phyloP scores from a whole-genome alignment of 169 alveolate genomes.

The Plasmodium berghei region DNA sequence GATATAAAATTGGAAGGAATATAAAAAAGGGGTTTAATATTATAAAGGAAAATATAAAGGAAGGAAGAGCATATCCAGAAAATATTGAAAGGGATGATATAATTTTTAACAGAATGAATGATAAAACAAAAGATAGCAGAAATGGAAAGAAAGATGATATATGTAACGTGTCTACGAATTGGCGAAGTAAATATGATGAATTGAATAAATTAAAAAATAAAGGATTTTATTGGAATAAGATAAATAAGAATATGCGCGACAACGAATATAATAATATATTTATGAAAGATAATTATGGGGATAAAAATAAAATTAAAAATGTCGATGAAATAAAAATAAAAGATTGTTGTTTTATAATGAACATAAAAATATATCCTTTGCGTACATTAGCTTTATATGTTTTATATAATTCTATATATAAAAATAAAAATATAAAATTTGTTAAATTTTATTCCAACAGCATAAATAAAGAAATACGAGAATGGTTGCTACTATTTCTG shows the following conservation, averaged over 20 bases:
- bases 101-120: conserved; percentile 21
- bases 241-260: not conserved
- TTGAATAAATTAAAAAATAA: not conserved
- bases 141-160: not conserved
- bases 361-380: conserved; percentile 57
- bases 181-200: conserved; percentile 14
- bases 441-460: conserved; percentile 48
- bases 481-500: conserved; percentile 67
- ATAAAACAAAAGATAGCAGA: not conserved
- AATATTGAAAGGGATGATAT: conserved; percentile 11
- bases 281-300: conserved; percentile 3
- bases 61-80: not conserved
- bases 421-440: conserved; percentile 39
- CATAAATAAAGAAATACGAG: conserved; percentile 51
- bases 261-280: not conserved
- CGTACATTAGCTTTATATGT: conserved; percentile 46
- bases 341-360: conserved; percentile 48
- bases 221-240: not conserved
- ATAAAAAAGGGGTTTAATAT: conserved; percentile 42
- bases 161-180: not conserved
- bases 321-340: conserved; percentile 54
- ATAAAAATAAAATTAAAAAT: conserved; percentile 18
- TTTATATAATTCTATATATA: conserved; percentile 46
- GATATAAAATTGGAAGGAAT: conserved; percentile 32
- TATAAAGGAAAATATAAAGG: conserved; percentile 22